Evolutionary conservation across 495 filamentous ascomycete species (phyloP), one percentile per base, ranked within the genome.

Genomic region (Ramalina peruviana): DNA sequence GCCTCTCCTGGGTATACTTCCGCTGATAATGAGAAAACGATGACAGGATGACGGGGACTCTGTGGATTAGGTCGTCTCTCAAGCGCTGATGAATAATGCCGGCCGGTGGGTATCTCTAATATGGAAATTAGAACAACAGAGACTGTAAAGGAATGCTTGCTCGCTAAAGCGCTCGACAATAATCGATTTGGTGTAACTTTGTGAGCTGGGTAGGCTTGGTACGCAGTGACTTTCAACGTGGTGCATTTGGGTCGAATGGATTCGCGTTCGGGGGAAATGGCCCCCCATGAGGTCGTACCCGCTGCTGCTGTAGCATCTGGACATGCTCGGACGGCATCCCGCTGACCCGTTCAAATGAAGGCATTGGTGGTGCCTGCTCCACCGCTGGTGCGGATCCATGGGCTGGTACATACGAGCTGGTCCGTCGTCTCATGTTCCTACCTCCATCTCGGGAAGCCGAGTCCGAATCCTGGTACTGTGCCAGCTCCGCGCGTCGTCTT

Each of bases 341-440:
- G 37, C 50, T 46, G 43, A 55, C 48, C 16, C 43, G 43, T 25
- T 55, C 53, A 19, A 43, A 53, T 11, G 21, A 47, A 48, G 52
- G 48, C 51, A 54, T 49, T n/a, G 54, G 46, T 19, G 26, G 53
- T 27, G 25, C 47, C n/a, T 43, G 45, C 46, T 46, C 48, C 27
- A 33, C 44, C 11, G 46, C 27, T 45, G 44, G 47, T 38, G 51
- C 25, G 15, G 51, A 46, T 13, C 58, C 51, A 23, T 27, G 43
- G 21, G 55, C 40, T 3, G 55, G 55, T 4, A 54, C 40, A 25
- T 60, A 60, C 12, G 47, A 40, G 42, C 58, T 60, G 16, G 58
- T 60, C 16, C 58, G 23, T 37, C 58, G 47, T 43, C 58, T 38
- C 6, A 53, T 58, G 44, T 60, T 60, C 17, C 58, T 43, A 25